Evolutionary conservation across 106 monocot species (phyloP), one percentile per base, ranked within the genome.

Genomic region (Narthecium ossifragum): DNA sequence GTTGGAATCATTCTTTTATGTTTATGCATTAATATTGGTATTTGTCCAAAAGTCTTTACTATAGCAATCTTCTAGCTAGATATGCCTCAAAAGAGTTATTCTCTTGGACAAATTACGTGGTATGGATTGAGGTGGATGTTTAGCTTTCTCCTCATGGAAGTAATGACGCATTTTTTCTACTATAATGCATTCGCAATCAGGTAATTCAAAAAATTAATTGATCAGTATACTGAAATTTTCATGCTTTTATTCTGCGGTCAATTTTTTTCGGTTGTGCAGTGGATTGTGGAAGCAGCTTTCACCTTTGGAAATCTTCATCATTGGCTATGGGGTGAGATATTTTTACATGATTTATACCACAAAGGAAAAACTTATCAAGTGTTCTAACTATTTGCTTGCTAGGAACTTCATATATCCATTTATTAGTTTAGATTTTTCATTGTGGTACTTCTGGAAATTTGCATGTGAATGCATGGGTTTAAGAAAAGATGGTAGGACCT

Each of bases 181-280:
- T 96, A 96, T 64, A 96, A 90, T 78, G 72, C 94, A 17, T 90
- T 90, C 55, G 86, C 83, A 51, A 81, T 63, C 55, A 96, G 94
- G 94, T 94, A 40, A 67, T 41, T 32, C 8, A 38, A 14, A 47
- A 37, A 6, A 52, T 20, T 4, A 26, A 25, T 23, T 13, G 2
- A 5, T 52, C 25, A 24, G 6, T 20, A 7, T 26, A 52, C 27
- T 52, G 51, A 5, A 12, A 12, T 51, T 22, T 11, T 63, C 27
- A 6, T 72, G 15, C 33, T 51, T 14, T 36, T 27, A 62, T 57
- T 10, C 5, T 49, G 48, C n/a, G 22, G 48, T n/a, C 15, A 7
- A 17, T 18, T 25, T 51, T 20, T 54, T 41, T 64, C 11, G 55
- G 7, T 68, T 53, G 27, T 68, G 23, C 70, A 96, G 94, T 80